Evolutionary conservation across 495 filamentous ascomycete species (phyloP).

Genomic region (Hypoxylon rickii): DNA sequence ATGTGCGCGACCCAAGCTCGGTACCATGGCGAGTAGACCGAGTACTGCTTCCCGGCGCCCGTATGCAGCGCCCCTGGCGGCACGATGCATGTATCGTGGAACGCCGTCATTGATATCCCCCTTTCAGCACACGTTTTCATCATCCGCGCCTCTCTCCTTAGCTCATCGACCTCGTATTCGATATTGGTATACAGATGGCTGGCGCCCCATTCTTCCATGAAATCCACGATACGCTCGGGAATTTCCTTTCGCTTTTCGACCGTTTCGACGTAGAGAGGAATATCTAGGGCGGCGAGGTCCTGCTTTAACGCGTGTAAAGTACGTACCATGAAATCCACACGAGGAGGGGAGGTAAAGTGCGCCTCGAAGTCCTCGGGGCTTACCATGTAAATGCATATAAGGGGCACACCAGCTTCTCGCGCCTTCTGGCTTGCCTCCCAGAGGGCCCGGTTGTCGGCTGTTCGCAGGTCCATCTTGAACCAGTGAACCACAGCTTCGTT

Average conservation of each 20-base stretch:
- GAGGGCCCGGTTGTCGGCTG: slow-evolving; percentile 74
- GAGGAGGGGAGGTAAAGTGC: slow-evolving; percentile 70
- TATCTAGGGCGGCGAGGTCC: slow-evolving; percentile 71
- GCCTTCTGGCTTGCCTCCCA: slow-evolving; percentile 70
- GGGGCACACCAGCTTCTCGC: slow-evolving; percentile 62
- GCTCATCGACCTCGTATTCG: slow-evolving; percentile 81
- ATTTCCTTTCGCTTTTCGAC: slow-evolving; percentile 68
- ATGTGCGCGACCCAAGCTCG: slow-evolving; percentile 74
- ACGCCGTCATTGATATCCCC: slow-evolving; percentile 65
- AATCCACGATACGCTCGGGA: slow-evolving; percentile 65
- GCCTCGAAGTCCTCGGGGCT: slow-evolving; percentile 87
- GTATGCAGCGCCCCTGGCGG: slow-evolving; percentile 67
- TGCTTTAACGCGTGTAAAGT: slow-evolving; percentile 66
- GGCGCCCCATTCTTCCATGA: slow-evolving; percentile 74
- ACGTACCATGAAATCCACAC: slow-evolving; percentile 80
- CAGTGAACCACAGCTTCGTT: slow-evolving; percentile 80
- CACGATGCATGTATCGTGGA: slow-evolving; percentile 84
- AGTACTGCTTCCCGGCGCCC: slow-evolving; percentile 75
- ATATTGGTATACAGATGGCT: slow-evolving; percentile 73
- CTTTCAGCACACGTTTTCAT: slow-evolving; percentile 61
- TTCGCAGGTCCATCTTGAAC: slow-evolving; percentile 85
- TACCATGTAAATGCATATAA: slow-evolving; percentile 79
- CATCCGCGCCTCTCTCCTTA: slow-evolving; percentile 71
- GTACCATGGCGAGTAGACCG: slow-evolving; percentile 85
- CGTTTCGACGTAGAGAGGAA: slow-evolving; percentile 78